Percentiles rank a stretch among this genome's conserved stretches.
phyloP scores from a whole-genome alignment of 2,329 filamentous ascomycete species.

The Arachnomyces sp. region DNA sequence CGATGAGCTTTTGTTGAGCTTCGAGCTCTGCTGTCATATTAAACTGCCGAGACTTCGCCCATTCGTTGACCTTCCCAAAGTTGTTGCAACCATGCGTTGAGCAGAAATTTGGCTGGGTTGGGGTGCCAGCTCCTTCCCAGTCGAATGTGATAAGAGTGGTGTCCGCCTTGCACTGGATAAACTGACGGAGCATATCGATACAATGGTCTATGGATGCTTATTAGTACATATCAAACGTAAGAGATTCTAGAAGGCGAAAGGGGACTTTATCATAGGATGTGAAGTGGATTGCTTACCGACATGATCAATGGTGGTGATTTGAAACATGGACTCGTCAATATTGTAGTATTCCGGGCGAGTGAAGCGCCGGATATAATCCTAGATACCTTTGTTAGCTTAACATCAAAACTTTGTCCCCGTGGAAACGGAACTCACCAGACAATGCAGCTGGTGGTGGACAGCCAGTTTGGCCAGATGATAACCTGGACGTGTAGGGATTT shows the following conservation, averaged over 20 bases:
- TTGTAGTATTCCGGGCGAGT: conserved; percentile 11
- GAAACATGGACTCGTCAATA: conserved; percentile 4
- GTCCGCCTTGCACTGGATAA: conserved; percentile 11
- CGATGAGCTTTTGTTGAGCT: too few species aligned
- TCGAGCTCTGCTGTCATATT: conserved; percentile 10
- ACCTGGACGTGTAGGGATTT: conserved; percentile 8
- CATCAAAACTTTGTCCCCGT: too few species aligned
- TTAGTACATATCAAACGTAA: too few species aligned
- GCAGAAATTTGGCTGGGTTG: conserved; percentile 9
- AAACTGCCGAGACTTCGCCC: conserved; percentile 9
- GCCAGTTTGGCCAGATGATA: conserved; percentile 11
- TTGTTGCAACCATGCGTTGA: conserved; percentile 10
- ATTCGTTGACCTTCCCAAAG: conserved; percentile 9
- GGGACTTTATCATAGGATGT: not conserved
- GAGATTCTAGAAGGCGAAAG: not conserved
- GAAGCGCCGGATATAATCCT: conserved; percentile 11
- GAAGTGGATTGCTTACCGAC: conserved; percentile 10
- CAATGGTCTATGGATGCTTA: conserved; percentile 10
- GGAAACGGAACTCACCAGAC: conserved; percentile 11
- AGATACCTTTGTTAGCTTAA: not conserved
- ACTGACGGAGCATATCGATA: conserved; percentile 13
- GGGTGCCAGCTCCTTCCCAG: not conserved
- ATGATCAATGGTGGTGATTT: conserved; percentile 9
- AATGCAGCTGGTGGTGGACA: conserved; percentile 19
- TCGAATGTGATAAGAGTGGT: conserved; percentile 12